Base-by-base conservation (phyloP, 768 basidiomycete species). In the Nidularia sp. region DNA sequence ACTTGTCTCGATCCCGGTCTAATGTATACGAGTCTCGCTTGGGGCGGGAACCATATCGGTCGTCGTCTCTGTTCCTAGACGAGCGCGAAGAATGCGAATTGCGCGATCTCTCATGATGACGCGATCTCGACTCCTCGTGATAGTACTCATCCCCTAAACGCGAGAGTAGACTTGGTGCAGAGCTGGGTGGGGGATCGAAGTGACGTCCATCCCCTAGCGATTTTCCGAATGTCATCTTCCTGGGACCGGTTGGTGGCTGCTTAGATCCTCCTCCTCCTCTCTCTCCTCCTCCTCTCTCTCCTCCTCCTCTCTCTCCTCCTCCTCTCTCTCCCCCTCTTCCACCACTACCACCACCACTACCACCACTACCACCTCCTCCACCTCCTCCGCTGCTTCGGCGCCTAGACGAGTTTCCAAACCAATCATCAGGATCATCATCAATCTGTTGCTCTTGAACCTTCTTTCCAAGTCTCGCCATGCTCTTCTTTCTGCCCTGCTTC, bases 341-440 rank as follows among this genome's bases (percentile, higher is more conserved):
- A n/a, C n/a, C n/a, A n/a, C n/a, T n/a, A n/a, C n/a, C n/a, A n/a
- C n/a, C n/a, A n/a, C n/a, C n/a, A n/a, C n/a, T n/a, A n/a, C n/a
- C n/a, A n/a, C n/a, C n/a, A n/a, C n/a, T n/a, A n/a, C n/a, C n/a
- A n/a, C n/a, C n/a, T n/a, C n/a, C n/a, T n/a, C n/a, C n/a, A n/a
- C n/a, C n/a, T n/a, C 48, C 36, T 15, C 49, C 8, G 32, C 31
- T 54, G 35, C 60, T 62, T 36, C 66, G 36, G 66, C 51, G 33
- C 13, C 56, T 48, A n/a, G 41, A 48, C 34, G 55, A 35, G 41
- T 68, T 72, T 34, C 69, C 70, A 63, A 91, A 91, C 88, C 88
- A 90, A 64, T 88, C 83, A 45, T 78, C 79, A 2, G 62, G 62
- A 46, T 88, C 85, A 18, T 81, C 76, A 22, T 76, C 76, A n/a